A percentile compares a stretch with the other conserved stretches of the same genome.
These are phyloP conservation scores for Fusarium duplospermum DNA, from an alignment of 2,329 filamentous ascomycete species.

Conservation along the genomic window DNA sequence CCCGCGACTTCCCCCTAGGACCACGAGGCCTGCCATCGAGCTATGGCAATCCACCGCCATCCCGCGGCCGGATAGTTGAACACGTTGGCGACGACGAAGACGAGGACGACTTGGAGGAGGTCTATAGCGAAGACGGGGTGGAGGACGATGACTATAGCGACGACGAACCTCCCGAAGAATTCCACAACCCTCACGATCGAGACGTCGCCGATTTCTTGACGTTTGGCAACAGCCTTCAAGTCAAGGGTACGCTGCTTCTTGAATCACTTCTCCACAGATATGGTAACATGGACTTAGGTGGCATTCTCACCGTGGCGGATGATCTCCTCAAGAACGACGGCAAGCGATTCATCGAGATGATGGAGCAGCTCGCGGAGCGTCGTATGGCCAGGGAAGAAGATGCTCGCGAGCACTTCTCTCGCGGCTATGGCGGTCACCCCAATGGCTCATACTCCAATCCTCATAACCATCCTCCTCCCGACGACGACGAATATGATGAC, in stretches of 20 bases:
- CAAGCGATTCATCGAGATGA: slow-evolving; percentile 99
- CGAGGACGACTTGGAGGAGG: slow-evolving; percentile 65
- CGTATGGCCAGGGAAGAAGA: slow-evolving; percentile 98
- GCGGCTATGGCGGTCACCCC: slow-evolving; percentile 64
- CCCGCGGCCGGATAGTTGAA: slow-evolving; percentile 79
- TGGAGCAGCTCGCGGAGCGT: slow-evolving; percentile 98
- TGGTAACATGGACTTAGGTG: slow-evolving; percentile 75
- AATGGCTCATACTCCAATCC: slow-evolving; percentile 69
- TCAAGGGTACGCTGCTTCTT: slow-evolving; percentile 76
- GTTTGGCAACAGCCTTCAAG: slow-evolving; percentile 96
- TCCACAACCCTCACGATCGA: slow-evolving; percentile 71
- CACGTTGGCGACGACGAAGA: slow-evolving; percentile 69
- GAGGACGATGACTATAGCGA: slow-evolving; percentile 73
- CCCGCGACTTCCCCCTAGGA: slow-evolving; percentile 71
- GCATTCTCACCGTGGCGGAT: slow-evolving; percentile 98
- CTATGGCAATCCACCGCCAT: slow-evolving; percentile 75
- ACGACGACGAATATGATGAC: slow-evolving; percentile 80
- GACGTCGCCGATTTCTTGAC: slow-evolving; percentile 90
- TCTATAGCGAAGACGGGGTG: slow-evolving; percentile 63
- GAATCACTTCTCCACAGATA: slow-evolving; percentile 57
- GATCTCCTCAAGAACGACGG: slow-evolving; percentile 98
- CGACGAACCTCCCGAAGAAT: slow-evolving; percentile 75
- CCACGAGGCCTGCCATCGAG: slow-evolving; percentile 67
- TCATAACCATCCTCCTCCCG: slow-evolving; percentile 81
- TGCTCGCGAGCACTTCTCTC: slow-evolving; percentile 71